These are phyloP conservation scores for Schizothecium vesticola DNA, from an alignment of 495 filamentous ascomycete genomes.

Conservation along the genomic window DNA sequence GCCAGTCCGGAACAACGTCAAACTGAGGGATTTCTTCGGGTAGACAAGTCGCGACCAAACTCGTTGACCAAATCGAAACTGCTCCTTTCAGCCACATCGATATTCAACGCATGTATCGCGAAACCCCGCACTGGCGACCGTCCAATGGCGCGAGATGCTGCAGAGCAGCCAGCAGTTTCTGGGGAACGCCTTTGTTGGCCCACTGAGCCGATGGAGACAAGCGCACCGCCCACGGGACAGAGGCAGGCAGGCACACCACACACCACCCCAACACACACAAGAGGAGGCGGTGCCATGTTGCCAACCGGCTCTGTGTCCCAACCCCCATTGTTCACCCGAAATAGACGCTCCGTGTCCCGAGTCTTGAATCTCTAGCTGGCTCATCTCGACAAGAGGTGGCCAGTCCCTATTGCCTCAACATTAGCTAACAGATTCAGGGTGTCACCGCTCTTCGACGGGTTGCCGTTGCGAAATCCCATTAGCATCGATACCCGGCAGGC, in stretches of 20 bases:
- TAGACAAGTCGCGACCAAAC: neutral
- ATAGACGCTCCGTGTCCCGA: neutral
- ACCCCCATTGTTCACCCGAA: neutral
- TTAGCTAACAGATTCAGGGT: neutral
- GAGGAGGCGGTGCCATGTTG: neutral
- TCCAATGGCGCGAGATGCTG: neutral
- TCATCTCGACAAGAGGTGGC: neutral
- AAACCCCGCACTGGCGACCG: neutral
- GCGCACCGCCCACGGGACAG: neutral
- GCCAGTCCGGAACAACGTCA: neutral
- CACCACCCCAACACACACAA: neutral
- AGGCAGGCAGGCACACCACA: neutral
- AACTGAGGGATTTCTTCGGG: conserved; percentile 2
- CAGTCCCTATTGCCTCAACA: neutral
- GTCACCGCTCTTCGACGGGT: neutral
- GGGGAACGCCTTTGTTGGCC: neutral
- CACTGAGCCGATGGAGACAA: neutral
- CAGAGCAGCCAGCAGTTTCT: neutral
- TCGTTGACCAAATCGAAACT: neutral
- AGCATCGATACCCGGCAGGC: neutral
- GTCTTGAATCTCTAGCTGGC: neutral
- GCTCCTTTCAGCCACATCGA: neutral
- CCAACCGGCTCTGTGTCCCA: neutral
- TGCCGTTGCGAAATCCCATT: conserved; percentile 1
- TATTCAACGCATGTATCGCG: neutral